Base-by-base conservation (phyloP, 202 grass and related monocot genomes). In the Panicum hallii region DNA sequence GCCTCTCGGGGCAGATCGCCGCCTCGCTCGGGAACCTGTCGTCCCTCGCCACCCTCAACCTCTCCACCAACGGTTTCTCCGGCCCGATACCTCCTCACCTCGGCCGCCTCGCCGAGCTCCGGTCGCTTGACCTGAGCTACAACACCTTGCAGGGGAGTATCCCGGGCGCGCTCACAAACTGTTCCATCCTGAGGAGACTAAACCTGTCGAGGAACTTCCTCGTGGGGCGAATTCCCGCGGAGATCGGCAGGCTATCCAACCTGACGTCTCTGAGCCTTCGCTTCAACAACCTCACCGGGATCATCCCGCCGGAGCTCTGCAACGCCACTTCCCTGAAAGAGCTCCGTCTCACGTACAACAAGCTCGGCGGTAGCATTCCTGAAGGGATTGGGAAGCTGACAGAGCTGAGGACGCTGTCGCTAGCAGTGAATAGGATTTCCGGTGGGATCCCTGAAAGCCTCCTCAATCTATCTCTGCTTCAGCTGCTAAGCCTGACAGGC, bases 21-120 rank as follows among this genome's bases (percentile, higher is more conserved):
- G 58, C 85, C 13, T 82, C 78, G 1, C 41, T 82, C 3, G 72
- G 43, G 36, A 87, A 87, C 72, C 46, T 87, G 41, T 52, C 72
- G 3, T 71, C 58, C 43, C 79, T 87, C 2, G 30, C 6, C 2
- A 20, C 13, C 6, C 79, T 87, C 10, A 16, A 87, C 71, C 79
- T 87, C 20, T 61, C 72, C 63, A 22, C 4, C 12, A 82, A 74
- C 23, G 44, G 4, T 16, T 38, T 77, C 20, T 67, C 26, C 32
- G 78, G 61, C 0, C 56, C 36, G 56, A 48, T 73, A 16, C 80
- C 79, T 9, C 12, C 26, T 15, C 67, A 0, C 16, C 56, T 72
- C 8, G 80, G 28, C 69, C 28, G 6, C 1, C 80, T 73, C 17
- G 19, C 2, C 17, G 16, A 34, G 15, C 40, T 82, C 1, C 10